These are phyloP conservation scores for Tetrastigma voinierianum DNA, from an alignment of 164 flowering plant genomes.

Conservation along the genomic window DNA sequence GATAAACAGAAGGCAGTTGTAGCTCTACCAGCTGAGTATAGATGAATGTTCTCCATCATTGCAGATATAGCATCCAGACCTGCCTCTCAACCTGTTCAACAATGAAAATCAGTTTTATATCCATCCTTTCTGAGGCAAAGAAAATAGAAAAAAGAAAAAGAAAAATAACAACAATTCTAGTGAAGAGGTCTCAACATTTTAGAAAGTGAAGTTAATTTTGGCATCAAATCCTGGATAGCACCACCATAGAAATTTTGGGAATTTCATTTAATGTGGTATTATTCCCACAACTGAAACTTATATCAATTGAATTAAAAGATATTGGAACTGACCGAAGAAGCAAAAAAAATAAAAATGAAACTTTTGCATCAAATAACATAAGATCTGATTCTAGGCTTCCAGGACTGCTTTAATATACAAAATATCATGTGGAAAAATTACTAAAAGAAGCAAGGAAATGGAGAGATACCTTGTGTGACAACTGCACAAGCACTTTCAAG, in stretches of 20 bases:
- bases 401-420: too few species aligned
- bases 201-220: too few species aligned
- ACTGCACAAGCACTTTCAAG: conserved; percentile 74
- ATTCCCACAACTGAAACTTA: too few species aligned
- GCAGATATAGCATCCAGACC: conserved; percentile 91
- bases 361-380: not conserved
- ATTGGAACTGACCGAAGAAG: not conserved
- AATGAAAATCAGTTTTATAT: not conserved
- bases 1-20: conserved; percentile 80
- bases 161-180: too few species aligned
- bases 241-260: too few species aligned
- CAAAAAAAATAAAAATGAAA: not conserved
- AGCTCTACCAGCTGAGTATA: conserved; percentile 61
- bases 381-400: not conserved
- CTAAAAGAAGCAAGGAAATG: not conserved
- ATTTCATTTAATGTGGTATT: too few species aligned
- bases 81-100: conserved; percentile 83
- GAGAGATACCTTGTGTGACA: conserved; percentile 58
- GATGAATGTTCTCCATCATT: conserved; percentile 84
- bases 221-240: too few species aligned
- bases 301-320: too few species aligned
- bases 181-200: too few species aligned
- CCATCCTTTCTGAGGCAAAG: not conserved
- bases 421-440: not conserved
- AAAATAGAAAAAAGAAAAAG: not conserved